phyloP scores from a whole-genome alignment of 208 protist genomes.

The Balamuthia mandrillaris region DNA sequence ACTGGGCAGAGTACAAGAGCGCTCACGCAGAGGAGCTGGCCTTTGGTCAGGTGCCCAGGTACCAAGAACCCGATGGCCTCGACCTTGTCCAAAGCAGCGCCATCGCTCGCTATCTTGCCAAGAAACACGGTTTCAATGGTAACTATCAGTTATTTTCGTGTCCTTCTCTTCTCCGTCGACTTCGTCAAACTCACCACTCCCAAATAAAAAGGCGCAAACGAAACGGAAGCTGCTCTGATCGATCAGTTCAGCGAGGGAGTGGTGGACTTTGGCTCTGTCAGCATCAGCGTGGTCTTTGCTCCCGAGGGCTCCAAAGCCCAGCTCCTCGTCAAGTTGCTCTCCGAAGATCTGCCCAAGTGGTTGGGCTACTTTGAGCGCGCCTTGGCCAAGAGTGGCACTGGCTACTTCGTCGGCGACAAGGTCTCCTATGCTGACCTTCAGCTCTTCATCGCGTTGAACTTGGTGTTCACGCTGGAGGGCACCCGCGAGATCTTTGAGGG shows the following conservation, averaged over 20 bases:
- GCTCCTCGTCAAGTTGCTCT: background rate
- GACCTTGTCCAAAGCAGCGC: background rate
- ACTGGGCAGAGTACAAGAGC: conserved; percentile 10
- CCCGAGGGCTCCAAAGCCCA: background rate
- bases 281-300: background rate
- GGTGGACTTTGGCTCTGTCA: background rate
- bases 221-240: background rate
- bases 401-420: conserved; percentile 16
- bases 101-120: background rate
- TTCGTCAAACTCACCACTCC: no score
- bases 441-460: background rate
- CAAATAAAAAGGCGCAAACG: no score
- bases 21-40: background rate
- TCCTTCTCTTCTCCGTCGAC: no score
- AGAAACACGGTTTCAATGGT: background rate
- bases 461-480: background rate
- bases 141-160: no score
- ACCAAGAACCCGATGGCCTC: conserved; percentile 22
- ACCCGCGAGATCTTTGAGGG: background rate
- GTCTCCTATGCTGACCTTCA: background rate
- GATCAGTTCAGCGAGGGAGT: background rate
- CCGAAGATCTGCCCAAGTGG: background rate
- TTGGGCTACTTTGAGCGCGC: background rate
- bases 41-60: conserved; percentile 6
- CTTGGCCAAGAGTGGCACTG: conserved; percentile 16